These are phyloP conservation scores for Puccinia hordei DNA, from an alignment of 1,284 basidiomycete genomes.

Conservation along the genomic window DNA sequence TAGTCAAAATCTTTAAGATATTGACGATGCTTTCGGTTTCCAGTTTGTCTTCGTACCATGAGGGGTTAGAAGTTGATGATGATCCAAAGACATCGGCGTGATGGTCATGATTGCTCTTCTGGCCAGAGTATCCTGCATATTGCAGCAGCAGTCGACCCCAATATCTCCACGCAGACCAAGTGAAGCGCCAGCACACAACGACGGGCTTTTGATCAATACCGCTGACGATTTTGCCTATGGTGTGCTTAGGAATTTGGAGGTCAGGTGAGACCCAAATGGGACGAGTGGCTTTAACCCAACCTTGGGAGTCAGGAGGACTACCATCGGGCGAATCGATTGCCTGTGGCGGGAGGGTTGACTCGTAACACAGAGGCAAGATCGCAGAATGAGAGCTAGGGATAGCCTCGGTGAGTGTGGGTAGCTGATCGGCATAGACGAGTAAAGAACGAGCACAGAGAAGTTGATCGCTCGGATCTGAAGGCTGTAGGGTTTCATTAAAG, in stretches of 20 bases:
- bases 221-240: constrained; percentile 42
- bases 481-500: constrained; percentile 34
- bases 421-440: constrained; percentile 34
- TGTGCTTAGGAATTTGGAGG: constrained; percentile 41
- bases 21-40: constrained; percentile 29
- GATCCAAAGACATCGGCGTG: constrained; percentile 38
- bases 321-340: constrained; percentile 15
- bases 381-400: constrained; percentile 38
- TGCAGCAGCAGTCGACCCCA: constrained; percentile 40
- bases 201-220: constrained; percentile 39
- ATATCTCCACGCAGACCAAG: constrained; percentile 50
- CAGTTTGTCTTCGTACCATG: constrained; percentile 45
- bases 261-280: constrained; percentile 41
- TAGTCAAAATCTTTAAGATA: constrained; percentile 40
- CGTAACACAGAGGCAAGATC: constrained; percentile 38
- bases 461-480: background rate
- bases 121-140: constrained; percentile 33
- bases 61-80: constrained; percentile 14
- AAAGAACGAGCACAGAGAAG: constrained; percentile 34
- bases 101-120: constrained; percentile 17
- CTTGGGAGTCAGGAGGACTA: constrained; percentile 28
- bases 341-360: constrained; percentile 32
- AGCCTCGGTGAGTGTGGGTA: constrained; percentile 44
- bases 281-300: constrained; percentile 48
- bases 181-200: constrained; percentile 47